Evolutionary conservation across 345 rosid species (phyloP).

Genomic region (Linum lewisii): DNA sequence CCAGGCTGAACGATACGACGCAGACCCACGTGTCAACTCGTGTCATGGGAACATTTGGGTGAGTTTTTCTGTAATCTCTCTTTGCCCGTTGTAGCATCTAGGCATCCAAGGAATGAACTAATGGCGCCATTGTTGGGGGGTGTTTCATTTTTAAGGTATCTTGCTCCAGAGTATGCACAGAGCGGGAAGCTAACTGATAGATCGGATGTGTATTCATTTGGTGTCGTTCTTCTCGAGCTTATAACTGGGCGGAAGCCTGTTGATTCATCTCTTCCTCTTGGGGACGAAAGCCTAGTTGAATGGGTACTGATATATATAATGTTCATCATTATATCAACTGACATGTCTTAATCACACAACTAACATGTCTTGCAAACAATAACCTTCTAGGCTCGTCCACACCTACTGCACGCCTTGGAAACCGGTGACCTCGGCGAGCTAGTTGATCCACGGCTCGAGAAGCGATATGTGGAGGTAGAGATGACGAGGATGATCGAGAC

Average conservation of each 20-base stretch:
- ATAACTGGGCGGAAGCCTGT: slow-evolving; percentile 91
- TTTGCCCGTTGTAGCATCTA: background rate
- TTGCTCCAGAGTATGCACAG: slow-evolving; percentile 95
- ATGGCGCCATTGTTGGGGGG: too few relatives aligned
- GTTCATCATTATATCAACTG: too few relatives aligned
- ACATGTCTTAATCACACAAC: too few relatives aligned
- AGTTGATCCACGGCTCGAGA: slow-evolving; percentile 66
- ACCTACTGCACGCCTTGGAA: slow-evolving; percentile 58
- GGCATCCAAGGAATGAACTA: background rate
- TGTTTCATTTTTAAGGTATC: slow-evolving; percentile 42
- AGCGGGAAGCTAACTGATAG: slow-evolving; percentile 93
- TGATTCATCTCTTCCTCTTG: slow-evolving; percentile 69
- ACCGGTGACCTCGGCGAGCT: slow-evolving; percentile 54
- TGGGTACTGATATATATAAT: too few relatives aligned
- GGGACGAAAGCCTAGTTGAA: slow-evolving; percentile 97
- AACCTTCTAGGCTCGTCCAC: slow-evolving; percentile 83
- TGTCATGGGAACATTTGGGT: slow-evolving; percentile 99
- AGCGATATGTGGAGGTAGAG: slow-evolving; percentile 60
- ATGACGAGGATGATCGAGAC: slow-evolving; percentile 78
- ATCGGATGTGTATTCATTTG: slow-evolving; percentile 94
- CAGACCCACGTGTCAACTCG: slow-evolving; percentile 96
- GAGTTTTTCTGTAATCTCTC: slow-evolving; percentile 22
- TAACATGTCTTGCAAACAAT: too few relatives aligned
- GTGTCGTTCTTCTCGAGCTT: slow-evolving; percentile 92
- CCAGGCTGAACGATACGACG: slow-evolving; percentile 65